These are phyloP conservation scores for Venturia pyrina DNA, from an alignment of 2,329 filamentous ascomycete genomes.

Conservation along the genomic window DNA sequence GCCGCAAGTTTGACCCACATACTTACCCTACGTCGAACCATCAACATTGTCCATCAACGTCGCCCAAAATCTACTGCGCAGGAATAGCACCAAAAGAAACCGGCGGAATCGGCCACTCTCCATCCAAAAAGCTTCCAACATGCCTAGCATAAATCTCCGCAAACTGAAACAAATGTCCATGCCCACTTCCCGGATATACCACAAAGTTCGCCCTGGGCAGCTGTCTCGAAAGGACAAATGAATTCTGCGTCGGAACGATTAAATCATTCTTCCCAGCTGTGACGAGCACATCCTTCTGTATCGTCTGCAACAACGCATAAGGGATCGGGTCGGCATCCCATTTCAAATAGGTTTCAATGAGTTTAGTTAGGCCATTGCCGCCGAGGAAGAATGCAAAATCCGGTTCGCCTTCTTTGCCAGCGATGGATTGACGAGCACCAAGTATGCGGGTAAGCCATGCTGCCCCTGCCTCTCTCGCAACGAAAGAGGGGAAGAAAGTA, in stretches of 20 bases:
- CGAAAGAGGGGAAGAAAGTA: slow-evolving; percentile 13
- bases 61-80: background rate
- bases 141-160: slow-evolving; percentile 15
- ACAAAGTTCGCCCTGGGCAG: slow-evolving; percentile 15
- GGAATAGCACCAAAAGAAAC: background rate
- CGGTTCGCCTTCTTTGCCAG: background rate
- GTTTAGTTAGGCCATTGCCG: background rate
- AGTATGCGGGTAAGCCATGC: background rate
- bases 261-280: slow-evolving; percentile 19
- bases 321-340: slow-evolving; percentile 8
- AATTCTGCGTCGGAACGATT: slow-evolving; percentile 16
- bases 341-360: background rate
- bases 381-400: background rate
- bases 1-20: no score
- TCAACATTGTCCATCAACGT: no score
- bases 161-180: slow-evolving; percentile 19
- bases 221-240: slow-evolving; percentile 15
- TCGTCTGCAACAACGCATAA: slow-evolving; percentile 20
- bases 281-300: slow-evolving; percentile 22
- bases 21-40: no score
- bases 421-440: background rate
- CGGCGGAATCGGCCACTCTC: background rate
- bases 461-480: slow-evolving; percentile 4
- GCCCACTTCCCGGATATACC: slow-evolving; percentile 17
- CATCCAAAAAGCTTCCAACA: slow-evolving; percentile 15